These are phyloP conservation scores for Polychaeton citri DNA, from an alignment of 2,329 filamentous ascomycete genomes.

Conservation along the genomic window DNA sequence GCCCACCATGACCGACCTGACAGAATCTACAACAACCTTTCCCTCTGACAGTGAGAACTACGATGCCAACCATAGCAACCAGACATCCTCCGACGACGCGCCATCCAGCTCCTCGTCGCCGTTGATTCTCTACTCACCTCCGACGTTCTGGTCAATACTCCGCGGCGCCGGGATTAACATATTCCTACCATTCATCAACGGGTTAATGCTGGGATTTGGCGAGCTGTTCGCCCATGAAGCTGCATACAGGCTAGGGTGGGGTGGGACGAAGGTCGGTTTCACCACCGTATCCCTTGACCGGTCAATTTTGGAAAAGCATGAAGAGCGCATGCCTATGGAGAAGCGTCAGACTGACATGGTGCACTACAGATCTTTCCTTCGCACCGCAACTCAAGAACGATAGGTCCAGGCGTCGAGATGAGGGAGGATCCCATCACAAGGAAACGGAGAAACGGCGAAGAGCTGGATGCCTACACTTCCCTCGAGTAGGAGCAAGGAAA, in stretches of 20 bases:
- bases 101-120: conserved; percentile 51
- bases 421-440: conserved; percentile 50
- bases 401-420: conserved; percentile 75
- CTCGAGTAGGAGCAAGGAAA: conserved; percentile 54
- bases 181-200: conserved; percentile 90
- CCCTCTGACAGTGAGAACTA: conserved; percentile 77
- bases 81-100: conserved; percentile 42
- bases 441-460: conserved; percentile 37
- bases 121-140: conserved; percentile 76
- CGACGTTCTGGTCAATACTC: conserved; percentile 72
- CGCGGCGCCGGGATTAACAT: conserved; percentile 90
- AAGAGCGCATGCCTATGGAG: no score
- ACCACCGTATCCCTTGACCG: no score
- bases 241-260: conserved; percentile 86
- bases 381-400: conserved; percentile 47
- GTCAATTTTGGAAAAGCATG: no score
- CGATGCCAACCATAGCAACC: conserved; percentile 37
- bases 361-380: conserved; percentile 41
- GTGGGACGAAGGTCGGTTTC: conserved; percentile 77
- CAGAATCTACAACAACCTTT: conserved; percentile 63
- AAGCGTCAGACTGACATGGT: background rate
- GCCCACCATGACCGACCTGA: conserved; percentile 36
- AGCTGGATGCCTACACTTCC: conserved; percentile 53
- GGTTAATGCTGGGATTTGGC: conserved; percentile 94
- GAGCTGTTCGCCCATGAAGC: conserved; percentile 94